A percentile compares a stretch with the other conserved stretches of the same genome.
Evolutionary conservation across 1,284 basidiomycete genomes (phyloP).

Genomic region (Malassezia globosa): DNA sequence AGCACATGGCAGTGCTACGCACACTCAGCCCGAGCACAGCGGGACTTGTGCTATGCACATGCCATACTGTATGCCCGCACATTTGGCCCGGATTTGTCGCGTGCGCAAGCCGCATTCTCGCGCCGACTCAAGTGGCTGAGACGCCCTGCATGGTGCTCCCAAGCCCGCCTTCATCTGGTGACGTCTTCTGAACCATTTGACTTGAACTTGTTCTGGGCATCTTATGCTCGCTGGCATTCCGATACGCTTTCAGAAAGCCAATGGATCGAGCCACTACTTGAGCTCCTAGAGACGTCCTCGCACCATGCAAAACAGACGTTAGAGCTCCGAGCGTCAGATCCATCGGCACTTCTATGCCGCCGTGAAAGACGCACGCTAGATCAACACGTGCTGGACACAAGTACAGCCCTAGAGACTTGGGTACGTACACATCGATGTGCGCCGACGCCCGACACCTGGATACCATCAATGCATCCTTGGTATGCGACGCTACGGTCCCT

Average conservation of each 20-base stretch:
- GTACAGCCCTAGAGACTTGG: background rate
- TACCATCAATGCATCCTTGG: constrained; percentile 2
- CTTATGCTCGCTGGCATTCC: background rate
- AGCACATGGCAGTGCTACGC: background rate
- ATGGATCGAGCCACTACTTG: too few relatives aligned
- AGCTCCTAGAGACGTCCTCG: too few relatives aligned
- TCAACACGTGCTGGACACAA: background rate
- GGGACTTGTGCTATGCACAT: background rate
- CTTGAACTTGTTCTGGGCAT: background rate
- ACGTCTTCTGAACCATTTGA: background rate
- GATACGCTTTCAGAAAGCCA: background rate
- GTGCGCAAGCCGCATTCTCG: background rate
- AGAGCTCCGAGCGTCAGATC: background rate
- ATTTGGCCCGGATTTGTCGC: background rate
- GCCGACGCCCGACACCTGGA: background rate
- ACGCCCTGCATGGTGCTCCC: constrained; percentile 5
- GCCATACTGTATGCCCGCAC: background rate
- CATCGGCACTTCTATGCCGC: background rate
- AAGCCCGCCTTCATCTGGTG: background rate
- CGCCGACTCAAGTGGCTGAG: constrained; percentile 14
- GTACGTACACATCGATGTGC: background rate
- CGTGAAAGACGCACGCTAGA: background rate
- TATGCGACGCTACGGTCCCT: background rate
- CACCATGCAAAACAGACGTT: background rate
- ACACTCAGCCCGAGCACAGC: background rate